Conservation (phyloP, 345 rosid species). For the Sonneratia alba region DNA sequence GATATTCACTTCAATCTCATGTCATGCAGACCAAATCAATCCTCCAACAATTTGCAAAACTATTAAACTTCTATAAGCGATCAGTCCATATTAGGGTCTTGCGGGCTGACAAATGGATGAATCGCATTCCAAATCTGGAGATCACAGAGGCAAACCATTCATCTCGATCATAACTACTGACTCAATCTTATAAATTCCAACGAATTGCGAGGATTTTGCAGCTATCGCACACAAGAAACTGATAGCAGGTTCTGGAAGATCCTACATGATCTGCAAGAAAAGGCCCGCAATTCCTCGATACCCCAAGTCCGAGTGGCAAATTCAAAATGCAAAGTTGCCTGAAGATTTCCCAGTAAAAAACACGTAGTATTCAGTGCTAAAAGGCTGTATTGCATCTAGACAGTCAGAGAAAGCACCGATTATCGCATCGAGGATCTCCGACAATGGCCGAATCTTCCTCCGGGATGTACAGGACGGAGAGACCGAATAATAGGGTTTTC, state of each 20-base stretch:
- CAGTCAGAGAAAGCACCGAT: background rate
- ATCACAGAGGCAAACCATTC: background rate
- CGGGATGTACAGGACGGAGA: background rate
- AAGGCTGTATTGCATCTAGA: background rate
- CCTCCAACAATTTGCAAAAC: background rate
- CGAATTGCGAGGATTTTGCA: background rate
- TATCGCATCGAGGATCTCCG: slow-evolving; percentile 1
- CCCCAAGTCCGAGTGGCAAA: background rate
- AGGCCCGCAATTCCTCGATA: background rate
- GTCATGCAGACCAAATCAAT: background rate
- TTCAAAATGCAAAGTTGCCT: background rate
- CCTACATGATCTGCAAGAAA: background rate
- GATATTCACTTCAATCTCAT: background rate
- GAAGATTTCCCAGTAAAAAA: background rate
- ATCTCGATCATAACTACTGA: background rate
- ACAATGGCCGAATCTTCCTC: background rate
- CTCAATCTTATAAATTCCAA: background rate
- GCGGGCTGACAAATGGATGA: background rate
- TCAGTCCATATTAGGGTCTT: background rate
- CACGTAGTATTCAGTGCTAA: background rate
- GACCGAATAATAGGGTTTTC: background rate
- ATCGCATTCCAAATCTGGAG: background rate
- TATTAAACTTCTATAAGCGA: background rate
- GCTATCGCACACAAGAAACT: background rate
- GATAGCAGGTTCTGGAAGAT: background rate